These are phyloP conservation scores for Henckelia pumila DNA, from an alignment of 257 asterid genomes.

Conservation along the genomic window DNA sequence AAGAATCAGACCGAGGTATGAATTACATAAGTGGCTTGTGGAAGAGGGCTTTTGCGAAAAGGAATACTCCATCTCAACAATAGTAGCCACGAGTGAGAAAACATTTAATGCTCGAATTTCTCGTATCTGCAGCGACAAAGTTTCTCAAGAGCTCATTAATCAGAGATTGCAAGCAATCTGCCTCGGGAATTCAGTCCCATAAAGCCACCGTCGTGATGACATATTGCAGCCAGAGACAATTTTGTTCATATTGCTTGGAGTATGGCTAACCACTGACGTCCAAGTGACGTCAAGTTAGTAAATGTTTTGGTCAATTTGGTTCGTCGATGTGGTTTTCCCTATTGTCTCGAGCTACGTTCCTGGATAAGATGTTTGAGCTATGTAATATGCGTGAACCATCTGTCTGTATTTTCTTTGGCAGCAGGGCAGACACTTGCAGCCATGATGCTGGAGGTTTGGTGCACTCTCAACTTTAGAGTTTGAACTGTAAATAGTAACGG, in stretches of 20 bases:
- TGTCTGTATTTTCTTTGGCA: background rate
- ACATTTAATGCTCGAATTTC: constrained; percentile 45
- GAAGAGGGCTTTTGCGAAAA: constrained; percentile 42
- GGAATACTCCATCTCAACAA: constrained; percentile 48
- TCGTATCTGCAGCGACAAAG: constrained; percentile 41
- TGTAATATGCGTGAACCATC: background rate
- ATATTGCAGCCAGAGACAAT: background rate
- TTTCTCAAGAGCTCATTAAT: constrained; percentile 37
- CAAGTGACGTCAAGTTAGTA: constrained; percentile 7
- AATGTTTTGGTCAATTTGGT: background rate
- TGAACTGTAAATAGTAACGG: background rate
- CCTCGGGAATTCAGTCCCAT: background rate
- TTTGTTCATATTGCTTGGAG: constrained; percentile 9
- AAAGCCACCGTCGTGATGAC: background rate
- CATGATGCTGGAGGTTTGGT: background rate
- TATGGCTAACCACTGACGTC: constrained; percentile 2
- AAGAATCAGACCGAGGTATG: constrained; percentile 59
- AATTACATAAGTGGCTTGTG: constrained; percentile 52
- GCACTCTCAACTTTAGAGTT: background rate
- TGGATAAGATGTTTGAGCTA: constrained; percentile 5
- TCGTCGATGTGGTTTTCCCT: background rate
- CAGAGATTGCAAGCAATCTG: constrained; percentile 10
- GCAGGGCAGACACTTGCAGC: background rate
- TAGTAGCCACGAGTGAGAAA: constrained; percentile 59
- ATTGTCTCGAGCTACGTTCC: background rate